A percentile compares a stretch with the other conserved stretches of the same genome.
These are phyloP conservation scores for Daldinia caldariorum DNA, from an alignment of 495 filamentous ascomycete genomes.

Conservation along the genomic window DNA sequence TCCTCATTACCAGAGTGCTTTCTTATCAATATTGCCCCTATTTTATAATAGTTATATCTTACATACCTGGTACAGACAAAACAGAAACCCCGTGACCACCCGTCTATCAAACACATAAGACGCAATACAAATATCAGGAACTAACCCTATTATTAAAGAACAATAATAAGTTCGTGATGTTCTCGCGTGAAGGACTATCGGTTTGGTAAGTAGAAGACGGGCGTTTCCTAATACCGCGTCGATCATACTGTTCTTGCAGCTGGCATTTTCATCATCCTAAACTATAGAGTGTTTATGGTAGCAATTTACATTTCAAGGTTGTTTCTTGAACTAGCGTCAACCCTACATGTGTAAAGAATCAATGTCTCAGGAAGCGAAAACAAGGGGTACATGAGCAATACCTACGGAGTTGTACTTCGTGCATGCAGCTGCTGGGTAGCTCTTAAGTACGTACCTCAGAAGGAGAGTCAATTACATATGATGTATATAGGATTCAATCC, in stretches of 20 bases:
- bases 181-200: not conserved
- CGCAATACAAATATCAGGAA: not conserved
- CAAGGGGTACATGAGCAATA: not conserved
- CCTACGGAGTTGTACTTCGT: not conserved
- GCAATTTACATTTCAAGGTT: not conserved
- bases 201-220: not conserved
- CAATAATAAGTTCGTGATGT: not conserved
- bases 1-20: not conserved
- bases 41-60: not conserved
- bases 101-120: not conserved
- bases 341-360: not conserved
- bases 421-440: not conserved
- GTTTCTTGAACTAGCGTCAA: not conserved
- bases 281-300: not conserved
- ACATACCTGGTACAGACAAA: not conserved
- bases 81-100: not conserved
- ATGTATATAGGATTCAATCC: conserved; percentile 17
- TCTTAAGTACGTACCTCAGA: not conserved
- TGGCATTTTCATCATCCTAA: not conserved
- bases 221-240: not conserved
- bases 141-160: not conserved
- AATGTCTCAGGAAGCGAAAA: conserved; percentile 1
- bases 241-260: not conserved
- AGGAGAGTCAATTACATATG: not conserved
- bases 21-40: not conserved